A percentile compares a stretch with the other conserved stretches of the same genome.
phyloP scores from a whole-genome alignment of 2,329 filamentous ascomycete genomes.

The Bipolaris victoriae region DNA sequence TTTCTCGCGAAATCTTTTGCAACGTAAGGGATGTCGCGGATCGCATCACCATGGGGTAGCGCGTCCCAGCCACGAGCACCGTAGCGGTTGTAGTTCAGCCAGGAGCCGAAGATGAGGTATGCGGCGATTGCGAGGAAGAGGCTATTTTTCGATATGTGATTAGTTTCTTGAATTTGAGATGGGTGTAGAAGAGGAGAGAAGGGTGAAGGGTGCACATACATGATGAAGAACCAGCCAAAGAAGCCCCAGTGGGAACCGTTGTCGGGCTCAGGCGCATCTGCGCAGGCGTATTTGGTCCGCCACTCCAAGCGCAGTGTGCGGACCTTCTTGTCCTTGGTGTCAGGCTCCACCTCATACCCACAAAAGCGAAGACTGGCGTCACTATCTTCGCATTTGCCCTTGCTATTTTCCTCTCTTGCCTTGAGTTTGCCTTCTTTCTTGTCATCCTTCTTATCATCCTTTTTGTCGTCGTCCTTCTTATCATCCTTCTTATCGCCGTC shows the following conservation, averaged over 20 bases:
- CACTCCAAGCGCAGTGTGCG: constrained; percentile 78
- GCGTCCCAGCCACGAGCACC: constrained; percentile 95
- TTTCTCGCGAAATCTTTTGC: constrained; percentile 85
- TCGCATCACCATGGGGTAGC: constrained; percentile 87
- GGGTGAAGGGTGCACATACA: constrained; percentile 64
- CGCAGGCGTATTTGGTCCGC: constrained; percentile 85
- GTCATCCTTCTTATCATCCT: constrained; percentile 54
- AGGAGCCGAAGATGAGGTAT: constrained; percentile 97
- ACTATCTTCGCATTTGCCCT: constrained; percentile 41
- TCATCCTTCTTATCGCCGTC: constrained; percentile 38
- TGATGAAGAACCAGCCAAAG: constrained; percentile 95
- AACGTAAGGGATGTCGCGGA: constrained; percentile 90
- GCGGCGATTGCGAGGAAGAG: constrained; percentile 82
- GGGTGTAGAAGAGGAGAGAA: background rate
- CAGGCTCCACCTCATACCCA: constrained; percentile 66
- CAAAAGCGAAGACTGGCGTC: constrained; percentile 73
- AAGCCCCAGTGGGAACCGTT: constrained; percentile 79
- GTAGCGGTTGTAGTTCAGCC: constrained; percentile 98
- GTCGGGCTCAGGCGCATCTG: constrained; percentile 51
- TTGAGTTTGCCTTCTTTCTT: constrained; percentile 34
- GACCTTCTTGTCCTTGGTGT: constrained; percentile 55
- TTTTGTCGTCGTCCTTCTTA: constrained; percentile 49
- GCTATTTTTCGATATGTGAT: constrained; percentile 54
- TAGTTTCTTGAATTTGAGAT: background rate
- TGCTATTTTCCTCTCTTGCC: constrained; percentile 42